phyloP scores from a whole-genome alignment of 768 basidiomycete species.

The Termitomyces sp. region DNA sequence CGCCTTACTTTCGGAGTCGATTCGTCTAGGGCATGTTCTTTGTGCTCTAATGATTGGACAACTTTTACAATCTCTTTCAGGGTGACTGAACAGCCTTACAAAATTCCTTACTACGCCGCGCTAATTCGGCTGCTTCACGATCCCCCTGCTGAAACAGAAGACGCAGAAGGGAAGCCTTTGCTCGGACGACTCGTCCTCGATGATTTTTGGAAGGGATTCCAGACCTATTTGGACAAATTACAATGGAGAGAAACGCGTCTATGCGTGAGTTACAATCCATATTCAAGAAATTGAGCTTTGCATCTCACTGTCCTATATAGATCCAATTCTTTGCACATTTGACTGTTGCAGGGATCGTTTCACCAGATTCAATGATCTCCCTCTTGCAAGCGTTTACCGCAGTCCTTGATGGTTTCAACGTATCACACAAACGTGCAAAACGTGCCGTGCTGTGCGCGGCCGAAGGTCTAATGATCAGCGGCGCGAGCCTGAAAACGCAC shows the following conservation, averaged over 20 bases:
- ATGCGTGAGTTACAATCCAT: slow-evolving; percentile 61
- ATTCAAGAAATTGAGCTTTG: not conserved
- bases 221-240: slow-evolving; percentile 81
- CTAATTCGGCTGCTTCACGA: slow-evolving; percentile 69
- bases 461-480: slow-evolving; percentile 79
- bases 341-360: slow-evolving; percentile 71
- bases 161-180: slow-evolving; percentile 36
- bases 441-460: slow-evolving; percentile 77
- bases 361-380: slow-evolving; percentile 72
- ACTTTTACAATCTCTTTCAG: slow-evolving; percentile 31
- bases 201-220: slow-evolving; percentile 91
- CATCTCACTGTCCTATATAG: slow-evolving; percentile 36
- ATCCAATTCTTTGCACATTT: slow-evolving; percentile 93
- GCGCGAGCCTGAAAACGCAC: slow-evolving; percentile 58
- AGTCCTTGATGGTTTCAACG: slow-evolving; percentile 87
- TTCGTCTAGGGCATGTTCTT: slow-evolving; percentile 62
- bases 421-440: slow-evolving; percentile 81
- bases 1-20: slow-evolving; percentile 66
- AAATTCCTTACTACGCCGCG: slow-evolving; percentile 86
- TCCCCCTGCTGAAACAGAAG: slow-evolving; percentile 31
- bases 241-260: slow-evolving; percentile 90
- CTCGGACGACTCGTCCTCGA: slow-evolving; percentile 74
- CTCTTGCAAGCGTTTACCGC: slow-evolving; percentile 81
- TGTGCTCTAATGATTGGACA: not conserved
- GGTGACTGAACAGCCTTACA: slow-evolving; percentile 90